Conservation (phyloP, 1,284 basidiomycete genomes). For the Naganishia sp. region DNA sequence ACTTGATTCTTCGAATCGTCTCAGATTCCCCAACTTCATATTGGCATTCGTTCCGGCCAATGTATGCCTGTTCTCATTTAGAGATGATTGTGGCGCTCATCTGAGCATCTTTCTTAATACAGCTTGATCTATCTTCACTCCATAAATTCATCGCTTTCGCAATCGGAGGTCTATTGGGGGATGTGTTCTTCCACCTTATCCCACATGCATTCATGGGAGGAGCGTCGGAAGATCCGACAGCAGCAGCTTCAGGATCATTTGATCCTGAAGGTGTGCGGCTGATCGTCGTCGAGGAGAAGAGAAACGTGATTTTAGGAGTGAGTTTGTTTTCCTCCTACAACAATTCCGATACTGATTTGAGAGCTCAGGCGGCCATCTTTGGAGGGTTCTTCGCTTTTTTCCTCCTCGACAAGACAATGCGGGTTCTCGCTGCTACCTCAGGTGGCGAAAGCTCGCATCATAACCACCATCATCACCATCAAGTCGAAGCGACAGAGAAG, state of each 20-base stretch:
- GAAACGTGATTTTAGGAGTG: constrained; percentile 82
- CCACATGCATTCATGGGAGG: constrained; percentile 89
- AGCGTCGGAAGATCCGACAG: constrained; percentile 61
- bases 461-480: constrained; percentile 38
- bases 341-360: constrained; percentile 23
- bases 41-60: constrained; percentile 75
- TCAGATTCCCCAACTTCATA: constrained; percentile 83
- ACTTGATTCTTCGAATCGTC: constrained; percentile 3
- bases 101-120: background rate
- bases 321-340: constrained; percentile 37
- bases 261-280: constrained; percentile 58
- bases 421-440: constrained; percentile 61
- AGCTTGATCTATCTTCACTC: constrained; percentile 72
- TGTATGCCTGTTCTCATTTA: background rate
- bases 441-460: constrained; percentile 55
- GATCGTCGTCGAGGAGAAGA: constrained; percentile 80
- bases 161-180: constrained; percentile 82
- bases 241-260: constrained; percentile 36
- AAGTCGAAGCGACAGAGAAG: constrained; percentile 36
- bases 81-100: background rate
- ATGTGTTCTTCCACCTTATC: constrained; percentile 84
- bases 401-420: constrained; percentile 83
- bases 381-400: constrained; percentile 82
- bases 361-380: constrained; percentile 70
- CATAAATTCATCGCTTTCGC: constrained; percentile 73